Evolutionary conservation across 768 basidiomycete genomes (phyloP).

Genomic region (Kwoniella heveanensis): DNA sequence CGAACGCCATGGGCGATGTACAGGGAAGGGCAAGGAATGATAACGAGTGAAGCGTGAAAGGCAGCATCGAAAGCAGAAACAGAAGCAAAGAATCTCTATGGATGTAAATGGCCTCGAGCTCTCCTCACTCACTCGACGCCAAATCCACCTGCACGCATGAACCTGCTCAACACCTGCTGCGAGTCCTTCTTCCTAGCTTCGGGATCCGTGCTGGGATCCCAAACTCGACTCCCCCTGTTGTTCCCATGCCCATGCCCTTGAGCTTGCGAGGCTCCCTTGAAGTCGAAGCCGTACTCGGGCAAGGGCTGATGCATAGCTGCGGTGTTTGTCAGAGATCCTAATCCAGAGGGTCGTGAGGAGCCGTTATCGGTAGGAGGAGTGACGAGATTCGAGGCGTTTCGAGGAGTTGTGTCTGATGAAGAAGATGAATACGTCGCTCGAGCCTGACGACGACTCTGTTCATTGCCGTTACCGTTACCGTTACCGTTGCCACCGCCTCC

Average conservation of each 20-base stretch:
- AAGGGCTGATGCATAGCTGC: slow-evolving; percentile 4
- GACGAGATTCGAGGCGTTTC: slow-evolving; percentile 8
- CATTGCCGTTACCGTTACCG: slow-evolving; percentile 2
- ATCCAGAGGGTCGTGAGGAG: not conserved
- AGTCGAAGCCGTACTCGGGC: slow-evolving; percentile 24
- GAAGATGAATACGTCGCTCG: slow-evolving; percentile 6
- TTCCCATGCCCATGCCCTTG: slow-evolving; percentile 1
- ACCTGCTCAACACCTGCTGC: slow-evolving; percentile 80
- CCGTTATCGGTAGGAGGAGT: slow-evolving; percentile 19
- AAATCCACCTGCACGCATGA: slow-evolving; percentile 62
- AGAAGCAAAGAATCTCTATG: too few relatives aligned
- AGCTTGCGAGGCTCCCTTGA: slow-evolving; percentile 8
- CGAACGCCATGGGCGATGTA: too few relatives aligned
- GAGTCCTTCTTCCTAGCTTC: slow-evolving; percentile 84
- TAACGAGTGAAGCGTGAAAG: too few relatives aligned
- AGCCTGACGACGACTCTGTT: not conserved
- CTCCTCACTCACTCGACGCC: not conserved
- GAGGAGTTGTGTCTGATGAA: slow-evolving; percentile 51
- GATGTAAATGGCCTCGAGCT: not conserved
- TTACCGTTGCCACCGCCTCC: not conserved
- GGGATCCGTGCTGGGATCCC: slow-evolving; percentile 82
- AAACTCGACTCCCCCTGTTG: slow-evolving; percentile 60
- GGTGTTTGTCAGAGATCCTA: not conserved
- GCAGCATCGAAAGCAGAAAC: too few relatives aligned
- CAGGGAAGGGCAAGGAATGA: too few relatives aligned